Conservation (phyloP, 768 basidiomycete genomes). For the Rhizopogon vulgaris region DNA sequence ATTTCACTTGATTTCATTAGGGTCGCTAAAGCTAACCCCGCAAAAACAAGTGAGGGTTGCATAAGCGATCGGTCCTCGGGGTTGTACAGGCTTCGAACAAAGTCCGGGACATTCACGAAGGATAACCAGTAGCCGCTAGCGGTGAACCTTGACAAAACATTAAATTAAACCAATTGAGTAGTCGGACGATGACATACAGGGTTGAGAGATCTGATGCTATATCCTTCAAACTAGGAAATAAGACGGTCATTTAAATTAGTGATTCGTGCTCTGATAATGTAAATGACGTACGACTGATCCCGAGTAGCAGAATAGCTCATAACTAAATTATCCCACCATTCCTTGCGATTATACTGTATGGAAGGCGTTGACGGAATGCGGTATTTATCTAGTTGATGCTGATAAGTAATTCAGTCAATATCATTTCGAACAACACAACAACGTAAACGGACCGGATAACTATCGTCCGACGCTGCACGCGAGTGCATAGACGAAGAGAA, state of each 20-base stretch:
- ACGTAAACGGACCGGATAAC: slow-evolving; percentile 18
- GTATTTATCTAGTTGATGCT: slow-evolving; percentile 19
- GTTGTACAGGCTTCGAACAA: slow-evolving; percentile 46
- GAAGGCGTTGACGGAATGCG: slow-evolving; percentile 23
- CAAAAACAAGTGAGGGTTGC: slow-evolving; percentile 67
- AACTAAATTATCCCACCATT: slow-evolving; percentile 47
- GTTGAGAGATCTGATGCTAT: slow-evolving; percentile 45
- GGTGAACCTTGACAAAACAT: slow-evolving; percentile 42
- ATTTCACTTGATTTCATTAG: slow-evolving; percentile 69
- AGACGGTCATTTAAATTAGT: neutral
- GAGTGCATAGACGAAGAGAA: slow-evolving; percentile 23
- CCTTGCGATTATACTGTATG: slow-evolving; percentile 27
- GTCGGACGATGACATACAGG: slow-evolving; percentile 34
- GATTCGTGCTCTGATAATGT: neutral
- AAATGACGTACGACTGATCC: slow-evolving; percentile 35
- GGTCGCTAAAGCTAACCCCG: slow-evolving; percentile 63
- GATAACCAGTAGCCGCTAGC: slow-evolving; percentile 63
- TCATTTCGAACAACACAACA: neutral
- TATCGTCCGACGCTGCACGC: slow-evolving; percentile 21
- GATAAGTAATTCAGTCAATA: neutral
- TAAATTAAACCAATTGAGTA: neutral
- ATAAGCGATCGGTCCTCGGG: slow-evolving; percentile 48
- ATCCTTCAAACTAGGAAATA: slow-evolving; percentile 35
- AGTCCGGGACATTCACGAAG: slow-evolving; percentile 55
- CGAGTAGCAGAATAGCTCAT: slow-evolving; percentile 33